Percentiles rank a stretch among this genome's conserved stretches.
Conservation (phyloP, 2,329 filamentous ascomycete species). For the Thelonectria discophora region DNA sequence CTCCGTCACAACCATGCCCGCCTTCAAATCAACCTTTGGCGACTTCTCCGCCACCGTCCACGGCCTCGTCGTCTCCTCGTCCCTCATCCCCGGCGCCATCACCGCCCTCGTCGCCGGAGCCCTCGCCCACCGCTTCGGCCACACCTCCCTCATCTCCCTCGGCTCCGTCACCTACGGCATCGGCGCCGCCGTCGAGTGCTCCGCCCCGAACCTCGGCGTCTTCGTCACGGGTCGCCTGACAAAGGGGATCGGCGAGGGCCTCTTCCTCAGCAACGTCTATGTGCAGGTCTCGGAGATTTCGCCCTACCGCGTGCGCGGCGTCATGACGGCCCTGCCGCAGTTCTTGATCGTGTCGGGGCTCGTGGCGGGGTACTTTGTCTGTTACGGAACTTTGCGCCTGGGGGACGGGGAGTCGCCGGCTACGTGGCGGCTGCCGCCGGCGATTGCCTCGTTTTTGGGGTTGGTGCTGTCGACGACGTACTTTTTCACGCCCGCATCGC, state of each 20-base stretch:
- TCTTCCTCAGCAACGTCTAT: slow-evolving; percentile 62
- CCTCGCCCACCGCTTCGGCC: slow-evolving; percentile 62
- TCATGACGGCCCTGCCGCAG: slow-evolving; percentile 62
- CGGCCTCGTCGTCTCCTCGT: slow-evolving; percentile 67
- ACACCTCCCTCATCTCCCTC: slow-evolving; percentile 60
- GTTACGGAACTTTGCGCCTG: slow-evolving; percentile 63
- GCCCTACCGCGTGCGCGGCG: slow-evolving; percentile 59
- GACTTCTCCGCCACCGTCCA: slow-evolving; percentile 63
- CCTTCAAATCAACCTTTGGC: slow-evolving; percentile 61
- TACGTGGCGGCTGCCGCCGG: slow-evolving; percentile 65
- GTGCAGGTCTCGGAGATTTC: slow-evolving; percentile 69
- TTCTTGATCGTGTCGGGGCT: slow-evolving; percentile 62
- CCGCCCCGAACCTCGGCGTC: slow-evolving; percentile 52
- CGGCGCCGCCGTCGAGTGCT: slow-evolving; percentile 56
- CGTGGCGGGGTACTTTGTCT: slow-evolving; percentile 66
- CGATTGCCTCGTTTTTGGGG: slow-evolving; percentile 48
- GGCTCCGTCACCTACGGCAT: slow-evolving; percentile 63
- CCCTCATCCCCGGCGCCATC: slow-evolving; percentile 67
- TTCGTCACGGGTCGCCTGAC: slow-evolving; percentile 65
- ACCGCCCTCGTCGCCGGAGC: slow-evolving; percentile 67
- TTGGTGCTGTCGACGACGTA: slow-evolving; percentile 42
- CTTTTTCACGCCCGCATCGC: slow-evolving; percentile 59
- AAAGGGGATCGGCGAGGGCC: slow-evolving; percentile 65
- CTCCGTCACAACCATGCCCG: slow-evolving; percentile 65
- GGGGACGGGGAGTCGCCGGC: slow-evolving; percentile 44